A percentile compares a stretch with the other conserved stretches of the same genome.
phyloP scores from a whole-genome alignment of 2,329 filamentous ascomycete species.

The Fusarium veterinarium region DNA sequence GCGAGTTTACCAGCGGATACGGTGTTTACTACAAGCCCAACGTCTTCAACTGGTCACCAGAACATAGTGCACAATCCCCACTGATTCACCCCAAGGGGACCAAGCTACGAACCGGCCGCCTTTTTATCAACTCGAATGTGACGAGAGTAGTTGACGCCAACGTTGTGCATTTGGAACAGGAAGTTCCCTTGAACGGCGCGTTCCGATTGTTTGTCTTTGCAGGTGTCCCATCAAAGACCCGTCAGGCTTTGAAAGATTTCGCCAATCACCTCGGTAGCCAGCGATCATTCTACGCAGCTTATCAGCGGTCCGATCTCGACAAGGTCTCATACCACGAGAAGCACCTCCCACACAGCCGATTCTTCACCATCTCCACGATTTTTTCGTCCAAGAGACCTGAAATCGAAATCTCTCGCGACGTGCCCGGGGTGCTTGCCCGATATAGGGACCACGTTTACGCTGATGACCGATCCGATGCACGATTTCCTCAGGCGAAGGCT shows the following conservation, averaged over 20 bases:
- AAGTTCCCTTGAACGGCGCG: constrained; percentile 87
- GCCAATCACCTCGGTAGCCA: constrained; percentile 71
- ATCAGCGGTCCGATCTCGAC: constrained; percentile 70
- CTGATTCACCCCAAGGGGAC: constrained; percentile 75
- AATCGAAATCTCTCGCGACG: constrained; percentile 78
- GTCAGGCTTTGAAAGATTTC: constrained; percentile 76
- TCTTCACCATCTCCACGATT: constrained; percentile 83
- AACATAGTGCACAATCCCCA: constrained; percentile 76
- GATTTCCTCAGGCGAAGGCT: constrained; percentile 75
- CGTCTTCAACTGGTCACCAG: constrained; percentile 82
- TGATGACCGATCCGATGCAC: constrained; percentile 81
- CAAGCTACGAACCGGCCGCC: constrained; percentile 77
- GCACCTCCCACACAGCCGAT: constrained; percentile 85
- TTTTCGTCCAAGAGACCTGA: constrained; percentile 74
- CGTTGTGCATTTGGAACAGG: constrained; percentile 89
- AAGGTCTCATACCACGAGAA: constrained; percentile 79
- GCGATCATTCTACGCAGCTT: constrained; percentile 77
- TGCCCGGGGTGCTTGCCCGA: constrained; percentile 76
- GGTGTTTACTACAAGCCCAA: constrained; percentile 89
- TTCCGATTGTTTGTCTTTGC: constrained; percentile 89
- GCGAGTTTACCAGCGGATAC: constrained; percentile 93
- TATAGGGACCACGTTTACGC: constrained; percentile 89
- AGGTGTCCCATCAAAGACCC: constrained; percentile 71
- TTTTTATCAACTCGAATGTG: constrained; percentile 82
- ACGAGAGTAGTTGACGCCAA: constrained; percentile 91